A percentile compares a stretch with the other conserved stretches of the same genome.
Evolutionary conservation across 2,329 filamentous ascomycete species (phyloP).

Genomic region (Orbilia blumenaviensis): DNA sequence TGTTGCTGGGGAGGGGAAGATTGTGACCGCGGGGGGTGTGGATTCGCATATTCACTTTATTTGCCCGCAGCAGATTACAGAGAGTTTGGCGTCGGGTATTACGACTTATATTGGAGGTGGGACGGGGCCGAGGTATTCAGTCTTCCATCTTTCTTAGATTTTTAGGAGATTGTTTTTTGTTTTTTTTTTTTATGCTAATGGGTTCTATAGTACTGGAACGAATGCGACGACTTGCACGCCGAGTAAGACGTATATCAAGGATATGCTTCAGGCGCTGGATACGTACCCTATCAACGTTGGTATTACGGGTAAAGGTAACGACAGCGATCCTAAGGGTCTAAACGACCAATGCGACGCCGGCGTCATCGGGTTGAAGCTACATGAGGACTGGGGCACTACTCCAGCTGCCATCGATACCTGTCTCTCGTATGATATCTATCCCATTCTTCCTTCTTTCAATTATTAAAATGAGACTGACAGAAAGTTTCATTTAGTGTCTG

Average conservation of each 20-base stretch:
- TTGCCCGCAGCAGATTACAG: slow-evolving; percentile 88
- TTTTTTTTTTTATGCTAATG: slow-evolving; percentile 28
- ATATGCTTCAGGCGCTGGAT: slow-evolving; percentile 91
- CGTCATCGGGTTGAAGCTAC: slow-evolving; percentile 88
- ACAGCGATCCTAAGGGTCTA: slow-evolving; percentile 74
- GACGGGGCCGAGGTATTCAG: slow-evolving; percentile 81
- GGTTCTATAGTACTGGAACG: slow-evolving; percentile 71
- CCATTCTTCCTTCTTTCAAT: not conserved
- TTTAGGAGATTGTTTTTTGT: no score
- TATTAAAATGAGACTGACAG: not conserved
- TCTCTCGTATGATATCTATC: slow-evolving; percentile 63
- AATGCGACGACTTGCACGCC: slow-evolving; percentile 95
- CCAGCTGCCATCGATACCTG: slow-evolving; percentile 91
- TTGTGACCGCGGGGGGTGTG: slow-evolving; percentile 87
- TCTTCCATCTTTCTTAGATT: no score
- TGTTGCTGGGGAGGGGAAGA: slow-evolving; percentile 87
- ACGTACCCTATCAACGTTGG: slow-evolving; percentile 83
- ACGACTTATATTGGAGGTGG: slow-evolving; percentile 92
- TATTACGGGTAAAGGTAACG: slow-evolving; percentile 93
- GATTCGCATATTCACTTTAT: slow-evolving; percentile 82
- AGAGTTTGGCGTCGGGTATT: slow-evolving; percentile 83
- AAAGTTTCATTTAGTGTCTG: slow-evolving; percentile 68
- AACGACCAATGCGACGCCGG: slow-evolving; percentile 83
- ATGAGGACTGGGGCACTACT: slow-evolving; percentile 95
- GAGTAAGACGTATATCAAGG: slow-evolving; percentile 79